Base-by-base conservation (phyloP, 2,329 filamentous ascomycete species). In the Epichloe hybrida region DNA sequence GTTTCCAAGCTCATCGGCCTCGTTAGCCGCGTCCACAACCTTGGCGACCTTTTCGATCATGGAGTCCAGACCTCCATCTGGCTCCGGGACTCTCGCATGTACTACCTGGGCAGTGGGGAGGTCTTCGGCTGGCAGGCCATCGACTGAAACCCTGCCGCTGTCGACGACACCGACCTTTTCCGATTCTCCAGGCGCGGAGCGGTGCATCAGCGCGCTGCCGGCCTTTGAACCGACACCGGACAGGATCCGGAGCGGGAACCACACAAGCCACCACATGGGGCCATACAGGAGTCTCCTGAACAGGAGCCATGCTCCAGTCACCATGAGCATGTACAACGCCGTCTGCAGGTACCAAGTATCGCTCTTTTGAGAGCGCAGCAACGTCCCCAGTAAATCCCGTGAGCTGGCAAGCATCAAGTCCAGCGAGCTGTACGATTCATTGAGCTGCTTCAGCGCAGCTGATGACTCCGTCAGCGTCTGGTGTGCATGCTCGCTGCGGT, bases 321-420 rank as follows among this genome's bases (percentile, higher is more conserved):
- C 78, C 21, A 85, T 62, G 15, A 97, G 76, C 58, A 96, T 75
- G 64, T 90, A 94, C 57, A 97, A 82, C 2, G 90, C 81, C 38
- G 87, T 94, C 68, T 93, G 86, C 36, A 98, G 77, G 64, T 98
- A 98, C 93, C 93, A 98, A 2, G 90, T 96, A 64, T 98, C 93
- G 57, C 85, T 93, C 74, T 98, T 98, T 64, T 94, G 88, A 56
- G 87, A 93, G 54, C 81, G 80, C 45, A 97, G 71, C 44, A 98
- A 72, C 17, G 87, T 88, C 6, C 81, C 80, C 7, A 96, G 78
- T 17, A 98, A 72, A 50, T 82, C 83, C 56, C 80, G 78, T 44
- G 86, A 90, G 51, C 79, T 85, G 3, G 79, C 74, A 38, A 98
- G 75, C 62, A 96, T 76, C 12, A 79, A 79, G 59, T 91, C 88